These are phyloP conservation scores for Punctularia strigosozonata DNA, from an alignment of 768 basidiomycete genomes.

Conservation along the genomic window DNA sequence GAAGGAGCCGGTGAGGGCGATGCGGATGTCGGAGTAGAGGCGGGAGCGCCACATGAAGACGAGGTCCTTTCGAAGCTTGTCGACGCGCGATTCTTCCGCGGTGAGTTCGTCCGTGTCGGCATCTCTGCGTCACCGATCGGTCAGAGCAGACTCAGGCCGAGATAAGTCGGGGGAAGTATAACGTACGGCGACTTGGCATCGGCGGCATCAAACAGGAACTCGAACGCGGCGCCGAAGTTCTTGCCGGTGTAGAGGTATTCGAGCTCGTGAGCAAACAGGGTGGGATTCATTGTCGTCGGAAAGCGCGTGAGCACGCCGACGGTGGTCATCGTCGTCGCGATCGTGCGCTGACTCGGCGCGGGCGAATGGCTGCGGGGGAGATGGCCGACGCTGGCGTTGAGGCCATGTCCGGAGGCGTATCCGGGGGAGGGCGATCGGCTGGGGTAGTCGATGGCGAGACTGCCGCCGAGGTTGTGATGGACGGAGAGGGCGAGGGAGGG, in stretches of 20 bases:
- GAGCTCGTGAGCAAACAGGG: constrained; percentile 80
- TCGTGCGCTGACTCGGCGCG: too few relatives aligned
- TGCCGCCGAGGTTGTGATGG: too few relatives aligned
- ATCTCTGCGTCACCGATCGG: too few relatives aligned
- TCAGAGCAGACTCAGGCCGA: too few relatives aligned
- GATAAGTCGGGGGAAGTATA: too few relatives aligned
- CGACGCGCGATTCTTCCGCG: constrained; percentile 48
- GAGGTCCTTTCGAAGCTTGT: constrained; percentile 85
- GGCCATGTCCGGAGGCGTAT: too few relatives aligned
- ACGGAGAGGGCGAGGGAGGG: constrained; percentile 38
- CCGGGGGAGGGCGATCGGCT: constrained; percentile 31
- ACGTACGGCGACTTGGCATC: too few relatives aligned
- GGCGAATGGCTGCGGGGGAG: too few relatives aligned
- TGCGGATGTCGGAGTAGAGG: constrained; percentile 84
- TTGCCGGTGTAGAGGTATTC: constrained; percentile 93
- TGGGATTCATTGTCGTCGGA: constrained; percentile 57
- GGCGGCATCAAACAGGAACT: constrained; percentile 74
- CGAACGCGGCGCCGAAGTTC: constrained; percentile 79
- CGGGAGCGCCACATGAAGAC: constrained; percentile 96
- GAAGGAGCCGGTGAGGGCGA: constrained; percentile 63
- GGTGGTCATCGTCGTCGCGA: constrained; percentile 9
- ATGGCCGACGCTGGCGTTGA: constrained; percentile 27
- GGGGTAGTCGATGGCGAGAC: constrained; percentile 29
- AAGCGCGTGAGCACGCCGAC: constrained; percentile 44
- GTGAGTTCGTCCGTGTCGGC: constrained; percentile 28